These are phyloP conservation scores for Citrus medica DNA, from an alignment of 345 rosid species.

Conservation along the genomic window DNA sequence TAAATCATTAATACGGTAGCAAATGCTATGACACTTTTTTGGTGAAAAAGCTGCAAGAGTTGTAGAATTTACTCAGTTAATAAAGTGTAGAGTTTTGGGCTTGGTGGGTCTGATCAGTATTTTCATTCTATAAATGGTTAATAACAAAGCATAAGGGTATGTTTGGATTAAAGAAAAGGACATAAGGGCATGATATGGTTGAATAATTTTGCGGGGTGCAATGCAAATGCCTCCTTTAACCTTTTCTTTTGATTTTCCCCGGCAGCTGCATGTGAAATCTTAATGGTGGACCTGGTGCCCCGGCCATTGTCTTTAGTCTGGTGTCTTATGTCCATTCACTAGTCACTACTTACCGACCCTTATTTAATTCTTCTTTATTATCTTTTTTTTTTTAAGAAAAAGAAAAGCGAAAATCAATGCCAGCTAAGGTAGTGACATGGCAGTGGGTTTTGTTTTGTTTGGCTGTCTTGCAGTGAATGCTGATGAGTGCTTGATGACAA, in stretches of 20 bases:
- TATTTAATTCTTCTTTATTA: neutral
- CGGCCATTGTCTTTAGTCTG: slow-evolving; percentile 20
- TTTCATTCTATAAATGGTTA: neutral
- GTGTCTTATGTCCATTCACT: neutral
- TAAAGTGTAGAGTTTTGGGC: neutral
- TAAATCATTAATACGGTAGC: neutral
- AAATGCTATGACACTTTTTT: neutral
- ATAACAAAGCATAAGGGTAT: slow-evolving; percentile 2
- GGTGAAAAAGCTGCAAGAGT: slow-evolving; percentile 26
- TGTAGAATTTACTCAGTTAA: neutral
- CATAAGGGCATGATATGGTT: slow-evolving; percentile 25
- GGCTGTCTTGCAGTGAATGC: slow-evolving; percentile 62
- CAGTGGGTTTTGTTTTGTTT: neutral
- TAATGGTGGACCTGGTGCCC: slow-evolving; percentile 33
- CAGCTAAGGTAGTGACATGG: slow-evolving; percentile 29
- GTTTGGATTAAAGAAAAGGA: slow-evolving; percentile 7
- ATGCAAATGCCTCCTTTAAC: slow-evolving; percentile 12
- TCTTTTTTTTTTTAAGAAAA: no score
- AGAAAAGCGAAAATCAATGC: neutral
- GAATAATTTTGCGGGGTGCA: slow-evolving; percentile 24
- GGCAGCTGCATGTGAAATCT: slow-evolving; percentile 47
- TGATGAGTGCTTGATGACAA: slow-evolving; percentile 94
- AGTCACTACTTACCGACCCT: slow-evolving; percentile 23
- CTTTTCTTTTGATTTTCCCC: slow-evolving; percentile 8
- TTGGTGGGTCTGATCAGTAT: neutral